Evolutionary conservation across 345 rosid species (phyloP), one percentile per base, ranked within the genome.

Genomic region (Linum lewisii): DNA sequence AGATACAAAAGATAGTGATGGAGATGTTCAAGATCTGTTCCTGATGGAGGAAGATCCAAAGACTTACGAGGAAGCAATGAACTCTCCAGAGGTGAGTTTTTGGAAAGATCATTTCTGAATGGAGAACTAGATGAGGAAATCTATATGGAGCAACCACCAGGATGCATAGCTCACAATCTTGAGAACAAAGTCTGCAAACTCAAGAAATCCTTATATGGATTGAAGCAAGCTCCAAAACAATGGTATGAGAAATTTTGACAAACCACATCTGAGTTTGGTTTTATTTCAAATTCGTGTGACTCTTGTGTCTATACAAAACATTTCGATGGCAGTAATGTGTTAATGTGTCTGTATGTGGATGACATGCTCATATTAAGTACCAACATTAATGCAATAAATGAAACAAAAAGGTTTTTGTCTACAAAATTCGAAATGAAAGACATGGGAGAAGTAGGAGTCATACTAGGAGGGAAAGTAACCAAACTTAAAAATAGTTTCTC

Each of bases 51-150:
- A 24, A 14, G 63, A 60, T 24, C 63, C 38, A 4, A 60, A 44
- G n/a, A 60, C 38, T 7, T 60, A 22, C 10, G 21, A 60, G 5
- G 22, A 60, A 15, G 38, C 37, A 14, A 1, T 24, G 7, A 45
- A 9, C 2, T 47, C n/a, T 0, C 9, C 45, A 14, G 21, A 60
- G 22, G 54, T 20, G 11, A 21, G 19, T 9, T 60, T 60, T 42
- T 60, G 52, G 37, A 60, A 60, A 60, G 63, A 59, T 6, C 21
- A 60, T 1, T 60, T 23, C 13, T 14, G 24, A 1, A 47, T 47
- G 63, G 5, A 1, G n/a, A 47, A 47, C 51, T 47, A 2, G 51
- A 13, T 2, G 51, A 47, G 3, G 20, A 13, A 19, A 14, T 21
- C 36, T 59, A 4, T 26, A 42, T 59, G 42, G 24, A 9, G 0